Conservation (phyloP, 768 basidiomycete species). For the Mycena latifolia region DNA sequence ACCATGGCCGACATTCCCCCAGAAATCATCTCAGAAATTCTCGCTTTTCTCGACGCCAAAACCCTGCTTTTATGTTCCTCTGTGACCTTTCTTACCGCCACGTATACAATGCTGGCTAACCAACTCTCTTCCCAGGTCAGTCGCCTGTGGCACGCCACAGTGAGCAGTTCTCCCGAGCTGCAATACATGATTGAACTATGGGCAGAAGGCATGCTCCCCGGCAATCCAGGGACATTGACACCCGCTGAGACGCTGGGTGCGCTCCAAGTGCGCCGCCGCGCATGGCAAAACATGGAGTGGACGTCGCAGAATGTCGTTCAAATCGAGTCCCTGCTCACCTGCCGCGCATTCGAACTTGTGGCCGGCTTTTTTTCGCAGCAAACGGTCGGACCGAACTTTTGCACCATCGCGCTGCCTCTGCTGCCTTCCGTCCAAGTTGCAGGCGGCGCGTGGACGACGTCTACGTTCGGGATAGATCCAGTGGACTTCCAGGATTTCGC, state of each 20-base stretch:
- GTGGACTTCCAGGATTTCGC: slow-evolving; percentile 1
- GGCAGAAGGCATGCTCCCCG: too few species aligned
- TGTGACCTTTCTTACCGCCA: not conserved
- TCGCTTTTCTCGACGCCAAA: slow-evolving; percentile 3
- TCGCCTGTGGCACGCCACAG: too few species aligned
- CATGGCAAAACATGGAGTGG: slow-evolving; percentile 22
- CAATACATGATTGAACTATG: too few species aligned
- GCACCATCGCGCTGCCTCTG: not conserved
- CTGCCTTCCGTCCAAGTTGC: not conserved
- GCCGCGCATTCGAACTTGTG: slow-evolving; percentile 21
- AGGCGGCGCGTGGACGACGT: not conserved
- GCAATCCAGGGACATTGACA: too few species aligned
- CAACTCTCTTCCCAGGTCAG: too few species aligned
- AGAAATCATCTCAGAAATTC: slow-evolving; percentile 4
- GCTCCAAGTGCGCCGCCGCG: slow-evolving; percentile 2
- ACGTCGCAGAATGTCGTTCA: not conserved
- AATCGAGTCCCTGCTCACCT: not conserved
- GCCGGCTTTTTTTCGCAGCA: slow-evolving; percentile 15
- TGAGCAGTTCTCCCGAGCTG: too few species aligned
- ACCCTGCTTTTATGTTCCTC: slow-evolving; percentile 12
- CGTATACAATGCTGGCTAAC: too few species aligned
- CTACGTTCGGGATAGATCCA: not conserved
- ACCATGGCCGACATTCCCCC: too few species aligned
- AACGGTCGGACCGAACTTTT: not conserved
- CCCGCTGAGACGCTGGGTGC: too few species aligned